Conservation (phyloP, 164 flowering plant genomes). For the Liriodendron chinense region DNA sequence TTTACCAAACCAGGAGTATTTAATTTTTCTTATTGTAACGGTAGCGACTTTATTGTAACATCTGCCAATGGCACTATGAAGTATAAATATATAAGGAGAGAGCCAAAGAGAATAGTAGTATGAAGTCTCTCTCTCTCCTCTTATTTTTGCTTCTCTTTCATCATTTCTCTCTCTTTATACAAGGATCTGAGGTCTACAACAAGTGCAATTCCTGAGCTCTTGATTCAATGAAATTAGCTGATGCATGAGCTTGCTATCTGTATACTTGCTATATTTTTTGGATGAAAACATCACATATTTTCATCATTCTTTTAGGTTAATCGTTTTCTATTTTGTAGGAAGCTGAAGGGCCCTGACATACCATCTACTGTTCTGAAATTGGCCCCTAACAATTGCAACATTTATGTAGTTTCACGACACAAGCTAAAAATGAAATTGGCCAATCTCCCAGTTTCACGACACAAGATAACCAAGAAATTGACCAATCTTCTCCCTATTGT, state of each 20-base stretch:
- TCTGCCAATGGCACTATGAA: too few species aligned
- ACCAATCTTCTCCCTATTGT: slow-evolving; percentile 16
- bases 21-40: too few species aligned
- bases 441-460: slow-evolving; percentile 32
- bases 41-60: too few species aligned
- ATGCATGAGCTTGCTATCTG: neutral
- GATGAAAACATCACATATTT: neutral
- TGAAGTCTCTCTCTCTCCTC: too few species aligned
- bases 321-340: slow-evolving; percentile 35
- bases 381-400: slow-evolving; percentile 56
- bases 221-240: neutral
- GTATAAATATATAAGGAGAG: too few species aligned
- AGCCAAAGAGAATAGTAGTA: too few species aligned
- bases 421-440: slow-evolving; percentile 38
- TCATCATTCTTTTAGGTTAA: neutral
- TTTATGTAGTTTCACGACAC: slow-evolving; percentile 49
- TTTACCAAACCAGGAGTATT: too few species aligned
- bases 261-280: neutral
- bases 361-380: slow-evolving; percentile 47
- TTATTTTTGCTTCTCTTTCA: too few species aligned
- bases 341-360: slow-evolving; percentile 47
- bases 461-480: slow-evolving; percentile 36
- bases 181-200: too few species aligned
- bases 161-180: too few species aligned
- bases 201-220: neutral